Evolutionary conservation across 805 yeast genomes (phyloP).

Genomic region (Jamesozyma lodderae): DNA sequence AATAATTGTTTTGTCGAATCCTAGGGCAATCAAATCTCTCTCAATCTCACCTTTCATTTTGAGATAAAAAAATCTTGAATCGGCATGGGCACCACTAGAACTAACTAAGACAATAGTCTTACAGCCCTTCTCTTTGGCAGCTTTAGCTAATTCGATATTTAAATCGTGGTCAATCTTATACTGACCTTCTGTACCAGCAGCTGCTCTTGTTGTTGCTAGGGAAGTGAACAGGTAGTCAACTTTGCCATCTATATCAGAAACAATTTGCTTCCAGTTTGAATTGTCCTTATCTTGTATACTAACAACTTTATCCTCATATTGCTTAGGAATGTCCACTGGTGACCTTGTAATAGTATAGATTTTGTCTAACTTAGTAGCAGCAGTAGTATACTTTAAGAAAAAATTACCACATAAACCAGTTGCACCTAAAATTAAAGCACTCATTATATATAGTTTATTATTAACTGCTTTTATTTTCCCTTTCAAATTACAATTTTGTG

Average conservation of each 20-base stretch:
- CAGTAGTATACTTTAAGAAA: constrained; percentile 40
- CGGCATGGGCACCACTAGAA: constrained; percentile 50
- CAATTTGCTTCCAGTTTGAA: constrained; percentile 40
- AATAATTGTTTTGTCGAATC: constrained; percentile 64
- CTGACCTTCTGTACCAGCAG: constrained; percentile 61
- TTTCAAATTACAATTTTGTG: too few relatives aligned
- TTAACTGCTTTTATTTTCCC: background rate
- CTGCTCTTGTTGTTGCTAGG: constrained; percentile 66
- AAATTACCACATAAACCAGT: constrained; percentile 70
- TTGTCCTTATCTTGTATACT: constrained; percentile 39
- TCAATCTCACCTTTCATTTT: constrained; percentile 72
- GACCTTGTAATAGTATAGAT: constrained; percentile 48
- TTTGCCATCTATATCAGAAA: constrained; percentile 20
- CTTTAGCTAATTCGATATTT: constrained; percentile 58
- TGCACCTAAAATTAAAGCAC: constrained; percentile 49
- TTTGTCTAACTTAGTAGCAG: constrained; percentile 30
- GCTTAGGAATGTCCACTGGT: constrained; percentile 25
- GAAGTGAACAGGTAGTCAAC: constrained; percentile 48
- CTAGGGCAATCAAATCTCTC: constrained; percentile 49
- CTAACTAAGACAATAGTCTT: constrained; percentile 61
- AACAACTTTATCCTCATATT: constrained; percentile 26
- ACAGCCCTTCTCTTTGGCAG: constrained; percentile 63
- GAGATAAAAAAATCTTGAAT: constrained; percentile 52
- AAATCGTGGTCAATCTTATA: constrained; percentile 65
- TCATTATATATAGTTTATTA: constrained; percentile 8